A percentile compares a stretch with the other conserved stretches of the same genome.
Conservation (phyloP, 306 rosid genomes). For the Trichosanthes cucumerina region DNA sequence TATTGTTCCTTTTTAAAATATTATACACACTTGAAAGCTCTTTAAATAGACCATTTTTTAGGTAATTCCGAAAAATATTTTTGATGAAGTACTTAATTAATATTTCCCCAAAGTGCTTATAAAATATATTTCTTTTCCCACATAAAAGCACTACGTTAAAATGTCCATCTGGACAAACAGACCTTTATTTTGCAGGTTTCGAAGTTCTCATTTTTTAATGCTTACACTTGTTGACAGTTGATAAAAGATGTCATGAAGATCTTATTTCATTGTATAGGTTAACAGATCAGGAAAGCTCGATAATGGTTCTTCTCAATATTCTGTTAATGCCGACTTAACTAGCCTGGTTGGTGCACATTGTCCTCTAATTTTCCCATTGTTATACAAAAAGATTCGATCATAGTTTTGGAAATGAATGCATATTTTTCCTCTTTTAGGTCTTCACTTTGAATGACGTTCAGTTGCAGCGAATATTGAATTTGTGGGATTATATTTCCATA, state of each 20-base stretch:
- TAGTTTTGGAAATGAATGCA: not conserved
- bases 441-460: slow-evolving; percentile 69
- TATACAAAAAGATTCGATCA: not conserved
- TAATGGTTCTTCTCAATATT: slow-evolving; percentile 53
- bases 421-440: slow-evolving; percentile 30
- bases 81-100: not conserved
- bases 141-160: not conserved
- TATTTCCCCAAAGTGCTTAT: not conserved
- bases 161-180: not conserved
- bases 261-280: slow-evolving; percentile 39
- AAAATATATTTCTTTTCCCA: not conserved
- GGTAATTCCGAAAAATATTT: not conserved
- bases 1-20: too few species aligned
- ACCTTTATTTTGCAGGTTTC: not conserved
- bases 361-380: slow-evolving; percentile 2
- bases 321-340: slow-evolving; percentile 58
- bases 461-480: slow-evolving; percentile 52
- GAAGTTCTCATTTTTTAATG: not conserved
- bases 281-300: slow-evolving; percentile 70
- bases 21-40: not conserved
- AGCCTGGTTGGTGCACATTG: slow-evolving; percentile 55
- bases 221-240: not conserved
- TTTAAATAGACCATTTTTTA: not conserved
- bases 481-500: slow-evolving; percentile 64
- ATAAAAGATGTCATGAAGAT: not conserved